Evolutionary conservation across 2,329 filamentous ascomycete species (phyloP).

Genomic region (Monilinia polystroma): DNA sequence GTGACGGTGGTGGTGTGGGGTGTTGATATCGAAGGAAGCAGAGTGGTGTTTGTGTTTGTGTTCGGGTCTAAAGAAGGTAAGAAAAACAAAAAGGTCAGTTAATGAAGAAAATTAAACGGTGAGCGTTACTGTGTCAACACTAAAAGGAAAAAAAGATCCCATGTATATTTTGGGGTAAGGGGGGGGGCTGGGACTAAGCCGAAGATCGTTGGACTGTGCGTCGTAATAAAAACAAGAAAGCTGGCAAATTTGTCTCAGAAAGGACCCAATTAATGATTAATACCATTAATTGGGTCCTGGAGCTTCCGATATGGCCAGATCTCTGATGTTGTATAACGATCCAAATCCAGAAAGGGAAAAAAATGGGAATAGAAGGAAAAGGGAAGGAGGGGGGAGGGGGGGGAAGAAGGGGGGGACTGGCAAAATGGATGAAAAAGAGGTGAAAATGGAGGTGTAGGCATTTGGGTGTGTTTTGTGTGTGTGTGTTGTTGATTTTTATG

Average conservation of each 20-base stretch:
- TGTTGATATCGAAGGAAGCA: constrained; percentile 52
- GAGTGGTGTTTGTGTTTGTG: constrained; percentile 45
- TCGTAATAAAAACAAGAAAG: constrained; percentile 22
- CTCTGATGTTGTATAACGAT: constrained; percentile 15
- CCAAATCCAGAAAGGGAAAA: constrained; percentile 6
- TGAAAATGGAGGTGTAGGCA: constrained; percentile 14
- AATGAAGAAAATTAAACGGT: constrained; percentile 34
- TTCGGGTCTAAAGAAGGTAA: constrained; percentile 31
- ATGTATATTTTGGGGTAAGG: constrained; percentile 22
- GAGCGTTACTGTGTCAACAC: constrained; percentile 46
- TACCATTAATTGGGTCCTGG: constrained; percentile 21
- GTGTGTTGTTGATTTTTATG: not conserved
- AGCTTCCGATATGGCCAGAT: constrained; percentile 23
- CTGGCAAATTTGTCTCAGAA: constrained; percentile 26
- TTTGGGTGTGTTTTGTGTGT: not conserved
- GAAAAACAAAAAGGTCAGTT: constrained; percentile 31
- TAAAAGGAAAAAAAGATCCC: constrained; percentile 27
- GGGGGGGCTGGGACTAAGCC: constrained; percentile 23
- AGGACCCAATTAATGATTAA: constrained; percentile 23
- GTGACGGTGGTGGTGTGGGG: constrained; percentile 32
- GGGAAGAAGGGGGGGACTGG: not conserved
- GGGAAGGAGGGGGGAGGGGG: not conserved
- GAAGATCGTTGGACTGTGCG: constrained; percentile 25
- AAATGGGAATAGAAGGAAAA: constrained; percentile 22
- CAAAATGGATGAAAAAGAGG: not conserved